Evolutionary conservation across 352 stramenopile genomes (phyloP).

Genomic region (Phytopythium mirpurense): DNA sequence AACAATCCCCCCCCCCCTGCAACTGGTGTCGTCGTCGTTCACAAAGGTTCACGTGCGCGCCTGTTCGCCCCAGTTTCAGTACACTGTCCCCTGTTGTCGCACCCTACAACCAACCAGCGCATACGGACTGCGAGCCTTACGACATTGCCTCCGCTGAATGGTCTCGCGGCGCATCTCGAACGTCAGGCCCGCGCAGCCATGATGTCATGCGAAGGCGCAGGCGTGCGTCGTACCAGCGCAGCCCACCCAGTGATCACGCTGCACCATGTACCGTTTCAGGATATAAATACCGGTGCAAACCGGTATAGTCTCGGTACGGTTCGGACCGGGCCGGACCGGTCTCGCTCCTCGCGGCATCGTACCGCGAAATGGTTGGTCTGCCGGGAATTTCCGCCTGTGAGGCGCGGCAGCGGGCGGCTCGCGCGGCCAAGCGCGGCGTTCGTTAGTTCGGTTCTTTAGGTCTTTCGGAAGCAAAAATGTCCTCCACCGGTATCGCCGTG

Average conservation of each 20-base stretch:
- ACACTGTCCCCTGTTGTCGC: too few species aligned
- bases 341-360: neutral
- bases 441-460: conserved; percentile 86
- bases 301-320: conserved; percentile 5
- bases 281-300: neutral
- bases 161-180: conserved; percentile 8
- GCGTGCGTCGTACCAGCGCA: too few species aligned
- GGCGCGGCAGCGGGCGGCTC: neutral
- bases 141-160: conserved; percentile 15
- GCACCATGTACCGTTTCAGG: too few species aligned
- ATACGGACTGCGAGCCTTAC: neutral
- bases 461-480: conserved; percentile 87
- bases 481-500: conserved; percentile 89
- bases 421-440: conserved; percentile 3
- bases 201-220: conserved; percentile 58
- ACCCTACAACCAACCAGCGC: neutral
- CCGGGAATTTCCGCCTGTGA: conserved; percentile 3
- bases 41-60: too few species aligned
- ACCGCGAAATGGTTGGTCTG: conserved; percentile 23
- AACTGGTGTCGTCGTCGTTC: too few species aligned
- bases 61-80: neutral
- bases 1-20: too few species aligned
- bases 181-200: conserved; percentile 31
- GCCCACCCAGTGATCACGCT: too few species aligned
- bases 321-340: conserved; percentile 3